Evolutionary conservation across 2,329 filamentous ascomycete species (phyloP), one percentile per base, ranked within the genome.

Genomic region (Aspergillus piperis): DNA sequence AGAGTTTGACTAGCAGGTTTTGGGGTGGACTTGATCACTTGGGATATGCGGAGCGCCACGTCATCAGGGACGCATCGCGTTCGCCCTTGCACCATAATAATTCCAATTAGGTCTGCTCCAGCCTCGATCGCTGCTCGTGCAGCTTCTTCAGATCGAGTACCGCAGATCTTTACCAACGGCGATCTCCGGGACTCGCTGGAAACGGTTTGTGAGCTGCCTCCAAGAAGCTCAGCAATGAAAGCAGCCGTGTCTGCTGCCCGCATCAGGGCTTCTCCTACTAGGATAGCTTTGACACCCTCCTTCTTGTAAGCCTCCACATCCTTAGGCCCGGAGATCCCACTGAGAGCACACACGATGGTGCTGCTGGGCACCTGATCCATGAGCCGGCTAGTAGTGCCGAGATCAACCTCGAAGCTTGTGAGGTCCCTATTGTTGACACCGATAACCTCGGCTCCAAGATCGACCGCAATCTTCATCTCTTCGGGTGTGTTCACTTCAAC

Each of bases 391-490:
- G 94, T 96, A 0, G 94, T 99, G 62, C 90, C 88, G 64, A 99
- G 85, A 74, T 99, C 96, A 19, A 99, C 95, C 73, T 98, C 93
- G 70, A 99, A 99, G 70, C 89, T 98, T 68, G 94, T 94, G 11
- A 99, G 83, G 71, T 99, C 96, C 58, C 95, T 88, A 80, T 99
- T 99, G 80, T 99, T 99, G 68, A 99, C 95, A 25, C 95, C 95
- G 70, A 99, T 96, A 39, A 92, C 94, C 77, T 93, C 90, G 21
- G 95, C 86, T 10, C 94, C 95, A 21, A 99, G 83, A 59, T 90
- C 86, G 49, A 97, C 87, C 7, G 96, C 95, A 59, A 88, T 88
- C 41, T 89, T 84, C 91, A 97, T 99, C 77, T 99, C 95, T 53
- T 95, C 91, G 0, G 89, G 87, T 44, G 90, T 99, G 72, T 99